Base-by-base conservation (phyloP, 73 alveolate species). In the Effrenium voratum region DNA sequence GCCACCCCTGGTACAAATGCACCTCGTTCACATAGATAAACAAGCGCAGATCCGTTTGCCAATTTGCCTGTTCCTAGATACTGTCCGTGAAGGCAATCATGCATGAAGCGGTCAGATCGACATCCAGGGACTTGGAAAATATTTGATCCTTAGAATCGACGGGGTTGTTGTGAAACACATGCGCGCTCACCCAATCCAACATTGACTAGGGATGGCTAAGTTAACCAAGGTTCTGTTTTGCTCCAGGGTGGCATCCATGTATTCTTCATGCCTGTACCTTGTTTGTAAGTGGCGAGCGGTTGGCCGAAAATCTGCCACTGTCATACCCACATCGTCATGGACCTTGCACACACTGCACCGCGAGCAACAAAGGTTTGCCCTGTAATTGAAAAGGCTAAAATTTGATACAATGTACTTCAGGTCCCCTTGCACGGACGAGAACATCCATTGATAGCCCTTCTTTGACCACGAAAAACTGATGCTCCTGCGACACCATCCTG, bases 11-110 rank as follows among this genome's bases (percentile, higher is more conserved):
- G 52, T 55, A 2, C 76, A 43, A 60, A 83, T 22, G 2, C 49
- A 24, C 77, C 75, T 6, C 36, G 15, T 40, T 83, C 93, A 22
- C 76, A 60, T 19, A 83, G 28, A 36, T 52, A 83, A 24, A 52
- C 38, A 26, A 83, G 57, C 1, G 72, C 91, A 12, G 66, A 36
- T 0, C 50, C 86, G 26, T 75, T 75, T 19, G 57, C 86, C 34
- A 57, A 16, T 26, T 75, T 75, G 19, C 86, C 86, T 30, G 86
- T 75, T 36, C 86, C 86, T 40, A 75, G 86, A 5, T 40, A 57
- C 86, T 75, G 86, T 26, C 50, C n/a, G 36, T 75, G 86, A 3
- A 75, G 52, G 57, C 59, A 40, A 41, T 75, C 86, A 75, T 75
- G 86, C 8, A 75, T 52, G 19, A 75, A 52, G 36, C 86, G 30